Evolutionary conservation across 2,329 filamentous ascomycete species (phyloP).

Genomic region (Talaromyces amestolkiae): DNA sequence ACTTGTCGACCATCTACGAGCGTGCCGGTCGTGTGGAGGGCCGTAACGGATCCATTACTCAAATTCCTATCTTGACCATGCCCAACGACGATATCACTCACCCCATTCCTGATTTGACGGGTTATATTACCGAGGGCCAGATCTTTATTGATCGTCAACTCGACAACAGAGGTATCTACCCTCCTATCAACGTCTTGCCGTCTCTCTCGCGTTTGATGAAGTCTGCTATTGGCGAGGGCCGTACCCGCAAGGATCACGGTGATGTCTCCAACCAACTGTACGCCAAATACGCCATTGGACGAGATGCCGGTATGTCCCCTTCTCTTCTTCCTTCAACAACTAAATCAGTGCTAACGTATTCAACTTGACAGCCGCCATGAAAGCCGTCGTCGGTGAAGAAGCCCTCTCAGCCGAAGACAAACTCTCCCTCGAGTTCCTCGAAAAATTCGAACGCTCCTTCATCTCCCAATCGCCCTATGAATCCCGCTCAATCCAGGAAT

Average conservation of each 20-base stretch:
- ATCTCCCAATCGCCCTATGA: constrained; percentile 92
- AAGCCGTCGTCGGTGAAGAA: constrained; percentile 98
- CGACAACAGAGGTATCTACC: constrained; percentile 95
- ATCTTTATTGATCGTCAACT: constrained; percentile 95
- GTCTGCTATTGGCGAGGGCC: constrained; percentile 95
- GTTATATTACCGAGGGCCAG: constrained; percentile 98
- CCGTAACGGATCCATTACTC: constrained; percentile 96
- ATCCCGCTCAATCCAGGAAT: constrained; percentile 85
- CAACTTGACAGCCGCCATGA: constrained; percentile 71
- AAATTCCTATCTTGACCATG: constrained; percentile 99
- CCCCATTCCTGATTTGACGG: constrained; percentile 96
- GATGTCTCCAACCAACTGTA: constrained; percentile 99
- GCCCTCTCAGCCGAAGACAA: constrained; percentile 95
- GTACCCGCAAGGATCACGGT: constrained; percentile 93
- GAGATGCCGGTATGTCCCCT: constrained; percentile 65
- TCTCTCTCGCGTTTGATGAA: constrained; percentile 99
- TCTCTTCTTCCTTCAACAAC: background rate
- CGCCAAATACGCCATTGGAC: constrained; percentile 98
- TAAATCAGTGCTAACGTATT: background rate
- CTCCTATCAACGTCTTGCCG: constrained; percentile 96
- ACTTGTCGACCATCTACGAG: constrained; percentile 99
- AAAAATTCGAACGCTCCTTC: constrained; percentile 96
- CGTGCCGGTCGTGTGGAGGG: constrained; percentile 96
- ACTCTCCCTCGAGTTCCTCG: constrained; percentile 93
- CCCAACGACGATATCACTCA: constrained; percentile 99